Conservation (phyloP, 1,139 yeast genomes). For the Suhomyces atakaporum region DNA sequence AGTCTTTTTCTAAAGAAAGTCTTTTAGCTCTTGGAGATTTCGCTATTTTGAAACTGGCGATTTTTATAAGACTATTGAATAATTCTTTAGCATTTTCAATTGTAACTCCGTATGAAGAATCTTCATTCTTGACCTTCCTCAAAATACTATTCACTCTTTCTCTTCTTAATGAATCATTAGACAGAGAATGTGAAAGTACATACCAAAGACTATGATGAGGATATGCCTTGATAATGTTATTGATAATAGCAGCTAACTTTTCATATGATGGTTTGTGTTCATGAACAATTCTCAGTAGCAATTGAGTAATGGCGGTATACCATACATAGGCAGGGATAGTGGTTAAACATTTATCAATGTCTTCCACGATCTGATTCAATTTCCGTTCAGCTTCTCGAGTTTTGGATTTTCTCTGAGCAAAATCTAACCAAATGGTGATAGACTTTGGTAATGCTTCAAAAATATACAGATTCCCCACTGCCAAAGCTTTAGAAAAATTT, state of each 20-base stretch:
- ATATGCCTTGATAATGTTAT: slow-evolving; percentile 59
- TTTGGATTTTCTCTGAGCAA: slow-evolving; percentile 46
- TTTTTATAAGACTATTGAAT: slow-evolving; percentile 36
- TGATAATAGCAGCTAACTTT: slow-evolving; percentile 57
- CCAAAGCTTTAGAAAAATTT: slow-evolving; percentile 66
- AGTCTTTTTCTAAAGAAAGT: slow-evolving; percentile 43
- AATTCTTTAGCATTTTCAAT: slow-evolving; percentile 35
- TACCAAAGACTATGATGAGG: slow-evolving; percentile 89
- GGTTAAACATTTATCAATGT: slow-evolving; percentile 48
- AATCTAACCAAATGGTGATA: slow-evolving; percentile 90
- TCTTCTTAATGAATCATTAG: slow-evolving; percentile 60
- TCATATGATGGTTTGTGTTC: slow-evolving; percentile 57
- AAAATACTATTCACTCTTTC: slow-evolving; percentile 47
- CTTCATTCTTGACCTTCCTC: slow-evolving; percentile 19
- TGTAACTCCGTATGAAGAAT: slow-evolving; percentile 16
- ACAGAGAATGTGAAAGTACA: slow-evolving; percentile 70
- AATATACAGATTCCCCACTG: slow-evolving; percentile 66
- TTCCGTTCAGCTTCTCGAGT: slow-evolving; percentile 40
- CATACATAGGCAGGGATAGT: slow-evolving; percentile 66
- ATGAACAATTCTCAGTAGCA: slow-evolving; percentile 78
- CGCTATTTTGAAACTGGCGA: slow-evolving; percentile 38
- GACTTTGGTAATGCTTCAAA: slow-evolving; percentile 89
- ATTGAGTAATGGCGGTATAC: slow-evolving; percentile 85
- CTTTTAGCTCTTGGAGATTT: slow-evolving; percentile 35
- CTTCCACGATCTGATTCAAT: slow-evolving; percentile 51